phyloP scores from a whole-genome alignment of 208 protist species.

The Leishmania mexicana region DNA sequence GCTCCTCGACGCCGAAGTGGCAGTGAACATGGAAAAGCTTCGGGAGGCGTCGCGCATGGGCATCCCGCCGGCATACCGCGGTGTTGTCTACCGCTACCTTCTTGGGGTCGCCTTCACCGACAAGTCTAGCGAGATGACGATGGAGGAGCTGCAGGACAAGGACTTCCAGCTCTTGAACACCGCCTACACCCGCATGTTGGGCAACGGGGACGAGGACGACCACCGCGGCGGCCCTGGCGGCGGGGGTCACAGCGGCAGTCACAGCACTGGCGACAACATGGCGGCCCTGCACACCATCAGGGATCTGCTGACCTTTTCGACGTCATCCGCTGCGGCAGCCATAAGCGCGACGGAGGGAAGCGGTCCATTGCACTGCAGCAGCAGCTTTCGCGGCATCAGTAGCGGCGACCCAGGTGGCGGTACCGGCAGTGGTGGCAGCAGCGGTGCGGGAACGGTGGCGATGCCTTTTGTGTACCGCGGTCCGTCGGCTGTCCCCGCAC shows the following conservation, averaged over 20 bases:
- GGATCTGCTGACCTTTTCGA: conserved; percentile 21
- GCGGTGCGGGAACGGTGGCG: neutral
- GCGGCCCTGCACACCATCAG: conserved; percentile 23
- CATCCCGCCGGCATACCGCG: conserved; percentile 64
- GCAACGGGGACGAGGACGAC: conserved; percentile 24
- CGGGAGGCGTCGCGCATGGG: conserved; percentile 79
- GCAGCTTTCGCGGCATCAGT: conserved; percentile 1
- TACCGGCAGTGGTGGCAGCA: conserved; percentile 2
- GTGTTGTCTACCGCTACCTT: conserved; percentile 84
- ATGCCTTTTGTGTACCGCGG: conserved; percentile 29
- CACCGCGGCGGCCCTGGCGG: conserved; percentile 18
- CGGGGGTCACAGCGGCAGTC: conserved; percentile 5
- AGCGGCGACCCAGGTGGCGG: conserved; percentile 11
- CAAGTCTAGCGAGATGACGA: conserved; percentile 85
- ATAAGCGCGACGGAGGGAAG: conserved; percentile 4
- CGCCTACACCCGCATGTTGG: conserved; percentile 47
- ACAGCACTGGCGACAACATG: conserved; percentile 1
- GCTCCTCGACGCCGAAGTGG: conserved; percentile 80
- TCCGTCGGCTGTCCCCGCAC: conserved; percentile 10
- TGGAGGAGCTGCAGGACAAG: conserved; percentile 83
- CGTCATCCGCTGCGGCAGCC: conserved; percentile 12
- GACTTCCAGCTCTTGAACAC: conserved; percentile 64
- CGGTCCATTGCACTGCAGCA: conserved; percentile 18
- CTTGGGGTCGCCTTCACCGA: conserved; percentile 75
- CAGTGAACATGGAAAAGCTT: conserved; percentile 66